Evolutionary conservation across 2,329 filamentous ascomycete species (phyloP), one percentile per base, ranked within the genome.

Genomic region (Sarocladium brachiariae): DNA sequence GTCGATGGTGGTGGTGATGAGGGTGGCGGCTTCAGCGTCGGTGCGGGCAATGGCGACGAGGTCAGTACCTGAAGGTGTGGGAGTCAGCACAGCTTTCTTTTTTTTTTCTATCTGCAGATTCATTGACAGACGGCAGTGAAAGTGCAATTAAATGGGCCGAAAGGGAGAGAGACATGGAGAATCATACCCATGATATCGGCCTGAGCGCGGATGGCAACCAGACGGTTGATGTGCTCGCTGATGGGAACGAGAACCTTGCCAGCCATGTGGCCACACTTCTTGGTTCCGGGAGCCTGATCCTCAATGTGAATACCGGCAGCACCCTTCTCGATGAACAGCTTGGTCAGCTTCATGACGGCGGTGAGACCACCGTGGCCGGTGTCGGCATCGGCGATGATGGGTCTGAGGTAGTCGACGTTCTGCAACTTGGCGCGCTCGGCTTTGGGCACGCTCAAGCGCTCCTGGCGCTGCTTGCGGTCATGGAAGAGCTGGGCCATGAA

Each of bases 261-360:
- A 58, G 93, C 93, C 93, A 97, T 97, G 74, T 97, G 93, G 56
- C 93, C 93, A 69, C 93, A 99, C 81, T 99, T 99, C 82, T 99
- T 99, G 47, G 93, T 97, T 50, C 93, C 93, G 2, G 93, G 92
- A 3, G 93, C 92, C 72, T 97, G 93, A 68, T 99, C 93, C 72
- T 99, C 93, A 60, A 99, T 96, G 72, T 99, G 93, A 63, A 99
- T 96, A 58, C 93, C 93, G 37, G 93, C 93, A 41, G 93, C 93
- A 60, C 93, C 93, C 70, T 91, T 90, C 76, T 99, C 93, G 57
- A 97, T 74, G 69, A 99, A 97, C 52, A 97, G 81, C 78, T 96
- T 96, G 57, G 93, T 97, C 60, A 99, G 83, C 79, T 97, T 99
- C 93, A 99, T 97, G 61, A 97, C 87, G 51, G 93, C 93, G n/a